Evolutionary conservation across 345 rosid species (phyloP), one percentile per base, ranked within the genome.

Genomic region (Raphanus raphanistrum): DNA sequence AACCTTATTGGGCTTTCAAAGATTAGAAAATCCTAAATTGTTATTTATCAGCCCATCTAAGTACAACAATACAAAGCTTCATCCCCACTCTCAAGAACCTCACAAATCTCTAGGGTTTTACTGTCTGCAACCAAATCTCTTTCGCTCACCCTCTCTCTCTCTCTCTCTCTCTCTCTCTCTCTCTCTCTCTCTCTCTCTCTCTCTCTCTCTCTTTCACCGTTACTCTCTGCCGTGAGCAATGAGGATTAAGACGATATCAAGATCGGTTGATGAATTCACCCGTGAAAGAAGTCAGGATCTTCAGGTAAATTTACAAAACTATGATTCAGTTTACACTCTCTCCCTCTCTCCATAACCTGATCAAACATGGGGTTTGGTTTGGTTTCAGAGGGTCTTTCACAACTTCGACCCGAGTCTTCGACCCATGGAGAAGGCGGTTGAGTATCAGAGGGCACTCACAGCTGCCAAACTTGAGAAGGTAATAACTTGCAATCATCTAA

Each of bases 381-480:
- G 13, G 16, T n/a, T 72, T 13, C 77, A 95, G 97, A 82, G 97
- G 78, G 98, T 95, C 52, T 95, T 90, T 75, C 96, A 85, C 65
- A 95, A 95, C 76, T 92, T 82, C 66, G 97, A 95, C 62, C 98
- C 99, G 0, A 84, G 66, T 69, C 88, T 95, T 36, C 90, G 97
- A 13, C 79, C 96, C 1, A 91, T 87, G 78, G 98, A 90, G 86
- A 95, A 91, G 79, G 96, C 98, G 0, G 86, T 85, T 2, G 99
- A 95, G 71, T 95, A 95, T 68, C 89, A 87, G 28, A 88, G 98
- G 12, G 99, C 97, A 43, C 86, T 92, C 35, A 92, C 84, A 29
- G 97, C 99, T n/a, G 94, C 98, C 52, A 95, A 95, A 86, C 73
- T 95, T 78, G 96, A 91, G 38, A 92, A 95, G 93, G 98, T 90